These are phyloP conservation scores for Bipolaris bicolor DNA, from an alignment of 2,329 filamentous ascomycete species.

Conservation along the genomic window DNA sequence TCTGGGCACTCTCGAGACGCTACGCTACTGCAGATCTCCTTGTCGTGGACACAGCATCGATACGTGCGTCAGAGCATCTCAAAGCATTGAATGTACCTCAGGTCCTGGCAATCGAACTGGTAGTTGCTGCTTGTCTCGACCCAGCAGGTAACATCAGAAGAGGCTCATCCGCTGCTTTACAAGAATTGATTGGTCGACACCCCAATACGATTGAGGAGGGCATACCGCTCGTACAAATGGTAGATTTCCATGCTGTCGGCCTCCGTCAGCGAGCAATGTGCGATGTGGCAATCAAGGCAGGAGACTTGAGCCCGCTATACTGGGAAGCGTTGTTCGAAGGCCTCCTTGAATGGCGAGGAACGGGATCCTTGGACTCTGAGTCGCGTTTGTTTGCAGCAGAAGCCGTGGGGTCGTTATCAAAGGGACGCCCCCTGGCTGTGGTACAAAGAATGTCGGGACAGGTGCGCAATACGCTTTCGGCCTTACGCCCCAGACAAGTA, in stretches of 20 bases:
- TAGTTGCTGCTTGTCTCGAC: slow-evolving; percentile 83
- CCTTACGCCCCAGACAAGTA: slow-evolving; percentile 63
- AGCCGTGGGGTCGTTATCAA: slow-evolving; percentile 67
- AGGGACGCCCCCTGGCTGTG: slow-evolving; percentile 47
- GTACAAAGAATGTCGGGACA: slow-evolving; percentile 48
- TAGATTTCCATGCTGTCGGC: slow-evolving; percentile 93
- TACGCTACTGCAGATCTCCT: slow-evolving; percentile 82
- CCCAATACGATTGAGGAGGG: slow-evolving; percentile 82
- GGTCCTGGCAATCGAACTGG: slow-evolving; percentile 78
- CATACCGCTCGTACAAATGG: slow-evolving; percentile 83
- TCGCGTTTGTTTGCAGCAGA: slow-evolving; percentile 75
- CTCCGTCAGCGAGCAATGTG: slow-evolving; percentile 81
- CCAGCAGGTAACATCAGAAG: slow-evolving; percentile 91
- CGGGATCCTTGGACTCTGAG: slow-evolving; percentile 76
- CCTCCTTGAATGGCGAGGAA: slow-evolving; percentile 83
- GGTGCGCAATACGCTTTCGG: slow-evolving; percentile 54
- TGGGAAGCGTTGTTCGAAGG: slow-evolving; percentile 73
- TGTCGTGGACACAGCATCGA: slow-evolving; percentile 58
- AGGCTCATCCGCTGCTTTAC: slow-evolving; percentile 89
- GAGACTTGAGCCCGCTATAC: slow-evolving; percentile 67
- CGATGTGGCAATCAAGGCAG: slow-evolving; percentile 73
- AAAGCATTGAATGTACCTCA: slow-evolving; percentile 65
- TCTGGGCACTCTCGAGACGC: slow-evolving; percentile 88
- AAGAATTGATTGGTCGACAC: slow-evolving; percentile 92
- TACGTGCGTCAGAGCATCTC: slow-evolving; percentile 53